Conservation (phyloP, 805 yeast genomes). For the Cyberlindnera bimundalis region DNA sequence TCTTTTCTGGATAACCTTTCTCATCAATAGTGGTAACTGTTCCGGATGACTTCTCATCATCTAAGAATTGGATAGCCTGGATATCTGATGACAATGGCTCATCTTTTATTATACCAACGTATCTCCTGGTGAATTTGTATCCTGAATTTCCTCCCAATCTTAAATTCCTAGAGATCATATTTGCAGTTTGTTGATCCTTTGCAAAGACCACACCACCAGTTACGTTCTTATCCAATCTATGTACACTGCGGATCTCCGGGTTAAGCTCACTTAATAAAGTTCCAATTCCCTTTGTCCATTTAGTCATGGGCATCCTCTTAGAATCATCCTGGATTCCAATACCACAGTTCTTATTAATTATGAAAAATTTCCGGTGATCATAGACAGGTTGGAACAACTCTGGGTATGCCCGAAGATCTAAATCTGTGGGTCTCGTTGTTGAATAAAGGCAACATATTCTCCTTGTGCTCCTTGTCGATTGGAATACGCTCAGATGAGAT, state of each 20-base stretch:
- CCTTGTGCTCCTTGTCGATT: no score
- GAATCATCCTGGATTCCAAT: constrained; percentile 33
- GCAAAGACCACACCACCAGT: constrained; percentile 41
- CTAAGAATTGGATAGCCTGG: neutral
- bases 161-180: constrained; percentile 32
- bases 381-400: constrained; percentile 10
- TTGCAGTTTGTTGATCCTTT: constrained; percentile 31
- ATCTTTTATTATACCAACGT: constrained; percentile 28
- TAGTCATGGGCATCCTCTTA: constrained; percentile 7
- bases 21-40: constrained; percentile 2
- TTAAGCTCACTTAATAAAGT: constrained; percentile 8
- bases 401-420: neutral
- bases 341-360: constrained; percentile 37
- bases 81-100: neutral
- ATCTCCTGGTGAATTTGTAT: constrained; percentile 32
- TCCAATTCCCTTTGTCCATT: constrained; percentile 14
- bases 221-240: constrained; percentile 37
- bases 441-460: no score
- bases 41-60: neutral
- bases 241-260: constrained; percentile 30
- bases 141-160: constrained; percentile 36
- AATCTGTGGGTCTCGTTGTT: no score
- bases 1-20: constrained; percentile 6
- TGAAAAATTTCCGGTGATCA: constrained; percentile 15
- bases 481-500: no score